phyloP scores from a whole-genome alignment of 164 flowering plant species.

The Vitis amurensis region DNA sequence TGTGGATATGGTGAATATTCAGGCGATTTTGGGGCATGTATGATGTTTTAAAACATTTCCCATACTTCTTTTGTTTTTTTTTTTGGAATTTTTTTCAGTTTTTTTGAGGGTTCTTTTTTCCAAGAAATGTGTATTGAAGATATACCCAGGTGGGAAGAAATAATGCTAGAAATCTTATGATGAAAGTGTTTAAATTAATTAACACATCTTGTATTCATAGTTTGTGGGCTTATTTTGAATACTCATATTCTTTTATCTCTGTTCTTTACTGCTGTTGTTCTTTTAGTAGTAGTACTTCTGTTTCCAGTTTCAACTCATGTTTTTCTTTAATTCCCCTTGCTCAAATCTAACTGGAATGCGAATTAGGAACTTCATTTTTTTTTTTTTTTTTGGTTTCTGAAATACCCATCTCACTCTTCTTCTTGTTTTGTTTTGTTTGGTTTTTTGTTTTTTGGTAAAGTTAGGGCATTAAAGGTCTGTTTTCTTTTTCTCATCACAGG shows the following conservation, averaged over 20 bases:
- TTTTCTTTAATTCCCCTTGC: too few species aligned
- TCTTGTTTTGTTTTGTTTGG: background rate
- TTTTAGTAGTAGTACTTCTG: too few species aligned
- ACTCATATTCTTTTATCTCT: too few species aligned
- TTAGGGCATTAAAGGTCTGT: background rate
- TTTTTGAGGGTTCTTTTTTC: background rate
- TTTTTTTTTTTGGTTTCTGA: too few species aligned
- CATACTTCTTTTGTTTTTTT: background rate
- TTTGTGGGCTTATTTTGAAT: background rate
- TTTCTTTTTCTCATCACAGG: constrained; percentile 42
- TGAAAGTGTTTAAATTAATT: background rate
- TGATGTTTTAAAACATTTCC: background rate
- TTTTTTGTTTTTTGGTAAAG: background rate
- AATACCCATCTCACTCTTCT: too few species aligned
- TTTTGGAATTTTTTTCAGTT: background rate
- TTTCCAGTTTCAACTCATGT: too few species aligned
- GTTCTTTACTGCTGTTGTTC: too few species aligned
- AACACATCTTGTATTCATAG: background rate
- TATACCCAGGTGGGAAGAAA: background rate
- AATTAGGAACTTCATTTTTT: too few species aligned
- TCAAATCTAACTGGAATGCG: too few species aligned
- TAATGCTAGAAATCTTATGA: too few species aligned
- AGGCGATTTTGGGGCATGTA: background rate
- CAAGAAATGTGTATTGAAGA: background rate
- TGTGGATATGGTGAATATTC: background rate